phyloP scores from a whole-genome alignment of 1,139 yeast genomes.

The Geotrichum aggregatum region DNA sequence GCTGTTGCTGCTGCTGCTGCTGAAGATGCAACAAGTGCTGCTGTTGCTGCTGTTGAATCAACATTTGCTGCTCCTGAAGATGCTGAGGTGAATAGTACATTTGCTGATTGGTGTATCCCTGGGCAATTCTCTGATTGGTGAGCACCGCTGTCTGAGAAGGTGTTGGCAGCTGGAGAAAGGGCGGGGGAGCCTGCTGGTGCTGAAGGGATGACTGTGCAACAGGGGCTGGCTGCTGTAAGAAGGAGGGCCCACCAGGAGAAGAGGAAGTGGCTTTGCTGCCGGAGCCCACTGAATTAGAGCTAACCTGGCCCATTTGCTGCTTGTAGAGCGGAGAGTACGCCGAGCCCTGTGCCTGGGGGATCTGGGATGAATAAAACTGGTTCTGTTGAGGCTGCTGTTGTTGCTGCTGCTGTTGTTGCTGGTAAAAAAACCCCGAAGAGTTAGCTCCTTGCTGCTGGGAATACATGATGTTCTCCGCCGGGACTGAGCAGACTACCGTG shows the following conservation, averaged over 20 bases:
- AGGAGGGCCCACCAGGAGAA: constrained; percentile 5
- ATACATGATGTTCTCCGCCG: constrained; percentile 5
- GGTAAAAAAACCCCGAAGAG: constrained; percentile 30
- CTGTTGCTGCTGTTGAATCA: constrained; percentile 23
- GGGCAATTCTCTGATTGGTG: constrained; percentile 27
- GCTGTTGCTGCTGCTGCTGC: constrained; percentile 23
- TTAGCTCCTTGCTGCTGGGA: constrained; percentile 23
- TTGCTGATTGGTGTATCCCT: constrained; percentile 22
- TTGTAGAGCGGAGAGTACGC: constrained; percentile 14
- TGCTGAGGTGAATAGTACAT: constrained; percentile 24
- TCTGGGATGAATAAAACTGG: constrained; percentile 18
- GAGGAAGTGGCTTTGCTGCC: neutral
- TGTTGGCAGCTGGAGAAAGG: constrained; percentile 31
- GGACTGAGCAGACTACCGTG: too few relatives aligned
- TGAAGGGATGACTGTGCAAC: constrained; percentile 11
- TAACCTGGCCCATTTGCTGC: constrained; percentile 4
- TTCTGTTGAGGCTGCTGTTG: constrained; percentile 21
- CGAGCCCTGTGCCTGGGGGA: constrained; percentile 17
- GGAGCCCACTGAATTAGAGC: constrained; percentile 5
- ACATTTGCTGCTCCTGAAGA: constrained; percentile 25
- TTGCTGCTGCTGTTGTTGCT: constrained; percentile 24
- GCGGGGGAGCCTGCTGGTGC: constrained; percentile 21
- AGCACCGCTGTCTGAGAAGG: constrained; percentile 30
- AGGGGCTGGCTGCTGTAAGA: constrained; percentile 8
- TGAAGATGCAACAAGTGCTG: constrained; percentile 20